These are phyloP conservation scores for Candida anglica DNA, from an alignment of 805 yeast genomes.

Conservation along the genomic window DNA sequence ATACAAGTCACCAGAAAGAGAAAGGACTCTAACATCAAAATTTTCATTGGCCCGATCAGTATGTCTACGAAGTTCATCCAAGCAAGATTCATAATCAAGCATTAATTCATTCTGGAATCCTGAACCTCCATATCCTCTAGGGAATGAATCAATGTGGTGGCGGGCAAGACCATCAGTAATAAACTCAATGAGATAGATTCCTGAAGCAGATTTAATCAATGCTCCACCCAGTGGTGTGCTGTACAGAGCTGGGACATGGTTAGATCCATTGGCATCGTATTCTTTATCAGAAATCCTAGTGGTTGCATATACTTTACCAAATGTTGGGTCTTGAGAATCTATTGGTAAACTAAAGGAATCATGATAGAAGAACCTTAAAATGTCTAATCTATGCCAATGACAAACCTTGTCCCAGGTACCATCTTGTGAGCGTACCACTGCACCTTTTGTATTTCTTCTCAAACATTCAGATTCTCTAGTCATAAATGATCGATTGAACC, in stretches of 20 bases:
- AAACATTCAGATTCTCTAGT: constrained; percentile 60
- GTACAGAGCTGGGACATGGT: constrained; percentile 19
- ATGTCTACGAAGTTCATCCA: constrained; percentile 22
- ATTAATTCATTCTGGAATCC: constrained; percentile 55
- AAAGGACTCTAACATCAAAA: constrained; percentile 50
- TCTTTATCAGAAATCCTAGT: constrained; percentile 13
- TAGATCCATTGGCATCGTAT: constrained; percentile 10
- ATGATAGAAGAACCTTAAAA: constrained; percentile 74
- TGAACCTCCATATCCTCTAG: constrained; percentile 50
- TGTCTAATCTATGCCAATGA: constrained; percentile 82
- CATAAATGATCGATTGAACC: constrained; percentile 77
- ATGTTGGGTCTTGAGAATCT: constrained; percentile 46
- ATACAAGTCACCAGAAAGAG: constrained; percentile 59
- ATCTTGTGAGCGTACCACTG: constrained; percentile 38
- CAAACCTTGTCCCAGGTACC: constrained; percentile 58
- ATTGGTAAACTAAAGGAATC: constrained; percentile 71
- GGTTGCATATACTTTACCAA: constrained; percentile 35
- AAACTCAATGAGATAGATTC: constrained; percentile 75
- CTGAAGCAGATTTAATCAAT: constrained; percentile 51
- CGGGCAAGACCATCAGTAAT: constrained; percentile 53
- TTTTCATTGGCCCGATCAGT: constrained; percentile 20
- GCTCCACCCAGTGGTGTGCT: constrained; percentile 17
- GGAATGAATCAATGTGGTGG: constrained; percentile 58
- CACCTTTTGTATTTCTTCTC: constrained; percentile 48
- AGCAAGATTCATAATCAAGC: constrained; percentile 44